These are phyloP conservation scores for Candida glucosophila DNA, from an alignment of 1,139 yeast species.

Conservation along the genomic window DNA sequence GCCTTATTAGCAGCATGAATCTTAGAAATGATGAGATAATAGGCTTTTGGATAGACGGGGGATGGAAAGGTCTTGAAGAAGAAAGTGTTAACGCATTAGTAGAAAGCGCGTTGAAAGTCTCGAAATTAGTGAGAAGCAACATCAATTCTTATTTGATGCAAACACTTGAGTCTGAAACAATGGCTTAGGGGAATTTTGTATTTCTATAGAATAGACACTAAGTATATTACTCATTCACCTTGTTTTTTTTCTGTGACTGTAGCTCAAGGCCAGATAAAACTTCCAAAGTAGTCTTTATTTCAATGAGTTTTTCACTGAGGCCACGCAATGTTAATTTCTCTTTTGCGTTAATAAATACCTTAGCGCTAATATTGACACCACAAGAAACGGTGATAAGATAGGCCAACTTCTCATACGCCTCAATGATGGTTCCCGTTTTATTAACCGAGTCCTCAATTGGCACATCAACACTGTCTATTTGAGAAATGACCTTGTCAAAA, in stretches of 20 bases:
- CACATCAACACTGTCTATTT: conserved; percentile 17
- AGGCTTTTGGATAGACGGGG: conserved; percentile 48
- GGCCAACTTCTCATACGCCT: conserved; percentile 25
- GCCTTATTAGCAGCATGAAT: conserved; percentile 46
- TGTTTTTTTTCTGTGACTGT: too few species aligned
- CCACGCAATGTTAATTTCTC: conserved; percentile 21
- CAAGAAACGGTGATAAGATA: conserved; percentile 29
- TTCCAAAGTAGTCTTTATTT: conserved; percentile 33
- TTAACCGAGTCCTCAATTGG: conserved; percentile 19
- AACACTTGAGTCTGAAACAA: background rate
- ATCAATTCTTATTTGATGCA: conserved; percentile 22
- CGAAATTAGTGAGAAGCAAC: conserved; percentile 38
- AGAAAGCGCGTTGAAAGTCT: conserved; percentile 33
- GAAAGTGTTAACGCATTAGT: conserved; percentile 20
- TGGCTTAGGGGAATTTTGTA: conserved; percentile 2
- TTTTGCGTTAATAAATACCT: conserved; percentile 29
- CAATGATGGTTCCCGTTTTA: conserved; percentile 21
- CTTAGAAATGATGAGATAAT: conserved; percentile 45
- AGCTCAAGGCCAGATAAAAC: conserved; percentile 26
- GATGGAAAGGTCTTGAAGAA: conserved; percentile 18
- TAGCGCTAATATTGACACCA: conserved; percentile 29
- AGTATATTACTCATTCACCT: too few species aligned
- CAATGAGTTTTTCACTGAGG: conserved; percentile 34
- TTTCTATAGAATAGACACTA: conserved; percentile 1
- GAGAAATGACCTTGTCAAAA: conserved; percentile 22